Evolutionary conservation across 1,284 basidiomycete species (phyloP), one percentile per base, ranked within the genome.

Genomic region (Cryptococcus wingfieldii): DNA sequence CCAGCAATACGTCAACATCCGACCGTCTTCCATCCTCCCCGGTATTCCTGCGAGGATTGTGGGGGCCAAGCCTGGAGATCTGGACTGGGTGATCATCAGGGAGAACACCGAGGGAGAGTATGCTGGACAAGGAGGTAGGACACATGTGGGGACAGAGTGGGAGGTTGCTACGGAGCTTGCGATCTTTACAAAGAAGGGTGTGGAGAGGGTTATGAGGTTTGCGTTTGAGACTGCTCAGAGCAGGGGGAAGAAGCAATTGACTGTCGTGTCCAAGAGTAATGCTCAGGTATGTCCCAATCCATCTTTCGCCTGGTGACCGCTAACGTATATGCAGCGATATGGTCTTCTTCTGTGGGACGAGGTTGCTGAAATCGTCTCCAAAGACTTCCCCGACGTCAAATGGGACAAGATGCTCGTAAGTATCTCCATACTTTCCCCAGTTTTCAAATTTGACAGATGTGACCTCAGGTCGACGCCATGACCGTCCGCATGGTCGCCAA

Each of bases 21-120:
- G 82, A 28, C 82, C 81, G 6, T 80, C 80, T 47, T 72, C 79
- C 14, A 72, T 83, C 25, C 76, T 83, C 13, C 75, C 76, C n/a
- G 82, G 82, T 2, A 80, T 82, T 8, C 68, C 72, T 0, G 79
- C 80, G 4, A 80, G 81, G 1, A 71, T 83, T 25, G 75, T 77
- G 7, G 56, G 58, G 38, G 56, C 62, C 14, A 57, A 65, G 28
- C 67, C 68, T 3, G 71, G 72, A 3, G 61, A 74, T 31, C 70
- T 83, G 45, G 81, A 83, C 62, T 83, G 82, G 69, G 73, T 82
- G 47, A 80, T 83, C 51, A 58, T 75, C 2, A 72, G 82, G 48
- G 82, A 83, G 68, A 83, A 83, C 60, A 81, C 79, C n/a, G 82
- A 83, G 65, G 82, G 82, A 39, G 81, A 82, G 63, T 83, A 82